A percentile compares a stretch with the other conserved stretches of the same genome.
phyloP scores from a whole-genome alignment of 1,284 basidiomycete species.

The Afroboletus lepidellus region DNA sequence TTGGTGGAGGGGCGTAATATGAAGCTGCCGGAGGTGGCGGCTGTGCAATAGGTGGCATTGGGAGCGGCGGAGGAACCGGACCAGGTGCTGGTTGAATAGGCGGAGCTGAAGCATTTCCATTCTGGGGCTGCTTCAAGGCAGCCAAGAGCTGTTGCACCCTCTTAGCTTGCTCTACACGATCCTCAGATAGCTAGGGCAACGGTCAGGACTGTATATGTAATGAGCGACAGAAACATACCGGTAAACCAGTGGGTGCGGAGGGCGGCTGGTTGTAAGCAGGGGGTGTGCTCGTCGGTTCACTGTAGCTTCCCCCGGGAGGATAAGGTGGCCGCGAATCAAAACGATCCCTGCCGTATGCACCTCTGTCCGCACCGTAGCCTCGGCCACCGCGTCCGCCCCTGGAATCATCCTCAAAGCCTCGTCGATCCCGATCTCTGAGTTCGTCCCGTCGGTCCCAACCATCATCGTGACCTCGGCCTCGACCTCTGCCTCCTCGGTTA shows the following conservation, averaged over 20 bases:
- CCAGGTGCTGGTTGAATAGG: constrained; percentile 36
- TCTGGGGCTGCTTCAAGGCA: constrained; percentile 69
- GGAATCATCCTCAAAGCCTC: constrained; percentile 46
- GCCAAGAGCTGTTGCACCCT: constrained; percentile 80
- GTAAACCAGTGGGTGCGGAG: constrained; percentile 10
- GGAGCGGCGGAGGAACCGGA: constrained; percentile 33
- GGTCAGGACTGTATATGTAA: constrained; percentile 5
- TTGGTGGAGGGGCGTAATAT: constrained; percentile 46
- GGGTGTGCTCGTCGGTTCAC: constrained; percentile 27
- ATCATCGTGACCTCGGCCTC: constrained; percentile 35
- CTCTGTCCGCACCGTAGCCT: constrained; percentile 36
- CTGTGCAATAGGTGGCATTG: constrained; percentile 36
- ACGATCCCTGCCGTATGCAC: constrained; percentile 37
- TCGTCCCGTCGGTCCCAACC: constrained; percentile 48
- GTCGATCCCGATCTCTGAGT: constrained; percentile 48
- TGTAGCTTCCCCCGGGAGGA: constrained; percentile 32
- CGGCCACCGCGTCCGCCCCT: constrained; percentile 38
- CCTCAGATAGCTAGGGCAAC: constrained; percentile 45
- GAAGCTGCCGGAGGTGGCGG: constrained; percentile 34
- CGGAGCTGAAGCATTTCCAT: constrained; percentile 31
- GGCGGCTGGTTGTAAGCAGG: constrained; percentile 25
- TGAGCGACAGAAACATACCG: constrained; percentile 20
- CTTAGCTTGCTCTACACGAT: constrained; percentile 77
- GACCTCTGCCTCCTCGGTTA: constrained; percentile 39
- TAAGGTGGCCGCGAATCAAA: constrained; percentile 36